Conservation (phyloP, 768 basidiomycete genomes). For the Agaricus sinodeliciosus region DNA sequence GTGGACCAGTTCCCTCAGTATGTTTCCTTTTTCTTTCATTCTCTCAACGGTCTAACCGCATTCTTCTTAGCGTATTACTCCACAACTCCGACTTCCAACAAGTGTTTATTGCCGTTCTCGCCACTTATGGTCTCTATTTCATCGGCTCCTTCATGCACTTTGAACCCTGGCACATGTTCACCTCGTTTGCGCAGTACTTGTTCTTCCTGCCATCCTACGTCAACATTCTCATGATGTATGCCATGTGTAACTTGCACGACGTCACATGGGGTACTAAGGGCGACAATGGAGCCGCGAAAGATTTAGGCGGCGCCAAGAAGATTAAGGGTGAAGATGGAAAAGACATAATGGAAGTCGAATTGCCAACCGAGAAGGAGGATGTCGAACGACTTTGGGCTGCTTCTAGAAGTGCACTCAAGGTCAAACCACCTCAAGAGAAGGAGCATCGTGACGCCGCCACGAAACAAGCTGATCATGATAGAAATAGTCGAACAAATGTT, state of each 20-base stretch:
- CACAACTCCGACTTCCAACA: slow-evolving; percentile 70
- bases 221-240: slow-evolving; percentile 91
- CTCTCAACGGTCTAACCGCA: not conserved
- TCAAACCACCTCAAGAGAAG: slow-evolving; percentile 64
- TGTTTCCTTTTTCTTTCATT: slow-evolving; percentile 18
- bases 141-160: slow-evolving; percentile 82
- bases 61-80: slow-evolving; percentile 42
- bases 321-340: slow-evolving; percentile 80
- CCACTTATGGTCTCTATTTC: slow-evolving; percentile 81
- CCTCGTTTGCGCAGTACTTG: slow-evolving; percentile 87
- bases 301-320: slow-evolving; percentile 88
- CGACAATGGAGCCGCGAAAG: slow-evolving; percentile 82
- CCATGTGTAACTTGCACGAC: slow-evolving; percentile 89
- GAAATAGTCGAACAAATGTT: slow-evolving; percentile 80
- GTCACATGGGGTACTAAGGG: slow-evolving; percentile 93
- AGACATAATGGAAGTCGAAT: slow-evolving; percentile 79
- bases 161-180: slow-evolving; percentile 98
- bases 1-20: slow-evolving; percentile 74
- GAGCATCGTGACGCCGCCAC: slow-evolving; percentile 83
- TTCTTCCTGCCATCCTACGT: slow-evolving; percentile 75
- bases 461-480: slow-evolving; percentile 83
- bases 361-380: slow-evolving; percentile 78
- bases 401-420: slow-evolving; percentile 60
- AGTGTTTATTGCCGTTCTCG: slow-evolving; percentile 73
- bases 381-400: slow-evolving; percentile 85